Evolutionary conservation across 768 basidiomycete genomes (phyloP).

Genomic region (Lactarius pseudohatsudake): DNA sequence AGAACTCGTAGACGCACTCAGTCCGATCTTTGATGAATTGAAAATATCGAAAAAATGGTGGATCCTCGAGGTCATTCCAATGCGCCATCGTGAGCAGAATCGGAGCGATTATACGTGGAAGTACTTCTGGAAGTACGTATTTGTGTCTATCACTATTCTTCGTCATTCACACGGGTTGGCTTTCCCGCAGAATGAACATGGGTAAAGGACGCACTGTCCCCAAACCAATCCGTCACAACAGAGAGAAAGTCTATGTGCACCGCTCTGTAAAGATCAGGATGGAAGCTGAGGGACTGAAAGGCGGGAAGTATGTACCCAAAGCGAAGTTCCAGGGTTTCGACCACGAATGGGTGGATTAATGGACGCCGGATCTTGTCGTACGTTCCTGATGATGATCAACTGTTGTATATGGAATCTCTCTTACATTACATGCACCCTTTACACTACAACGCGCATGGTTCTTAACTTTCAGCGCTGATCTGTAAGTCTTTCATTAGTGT

Average conservation of each 20-base stretch:
- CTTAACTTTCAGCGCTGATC: background rate
- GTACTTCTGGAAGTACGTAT: constrained; percentile 4
- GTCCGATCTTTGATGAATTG: constrained; percentile 58
- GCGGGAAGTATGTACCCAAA: constrained; percentile 36
- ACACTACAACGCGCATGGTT: background rate
- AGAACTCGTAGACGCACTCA: constrained; percentile 58
- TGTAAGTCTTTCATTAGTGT: background rate
- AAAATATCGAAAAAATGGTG: constrained; percentile 53
- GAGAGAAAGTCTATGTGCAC: constrained; percentile 9
- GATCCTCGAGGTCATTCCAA: constrained; percentile 54
- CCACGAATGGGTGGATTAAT: constrained; percentile 32
- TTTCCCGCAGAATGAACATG: constrained; percentile 6
- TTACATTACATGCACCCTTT: background rate
- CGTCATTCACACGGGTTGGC: background rate
- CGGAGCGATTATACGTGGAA: background rate
- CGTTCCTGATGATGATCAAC: too few relatives aligned
- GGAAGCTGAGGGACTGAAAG: constrained; percentile 30
- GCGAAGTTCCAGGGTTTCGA: constrained; percentile 31
- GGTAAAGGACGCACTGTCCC: constrained; percentile 10
- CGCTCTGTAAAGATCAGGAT: constrained; percentile 16
- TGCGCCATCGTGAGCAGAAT: constrained; percentile 13
- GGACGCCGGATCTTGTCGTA: background rate
- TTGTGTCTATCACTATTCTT: background rate
- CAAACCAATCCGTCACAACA: background rate
- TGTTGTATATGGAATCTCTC: too few relatives aligned